These are phyloP conservation scores for Jatropha multifida DNA, from an alignment of 441 rosid genomes.

Conservation along the genomic window DNA sequence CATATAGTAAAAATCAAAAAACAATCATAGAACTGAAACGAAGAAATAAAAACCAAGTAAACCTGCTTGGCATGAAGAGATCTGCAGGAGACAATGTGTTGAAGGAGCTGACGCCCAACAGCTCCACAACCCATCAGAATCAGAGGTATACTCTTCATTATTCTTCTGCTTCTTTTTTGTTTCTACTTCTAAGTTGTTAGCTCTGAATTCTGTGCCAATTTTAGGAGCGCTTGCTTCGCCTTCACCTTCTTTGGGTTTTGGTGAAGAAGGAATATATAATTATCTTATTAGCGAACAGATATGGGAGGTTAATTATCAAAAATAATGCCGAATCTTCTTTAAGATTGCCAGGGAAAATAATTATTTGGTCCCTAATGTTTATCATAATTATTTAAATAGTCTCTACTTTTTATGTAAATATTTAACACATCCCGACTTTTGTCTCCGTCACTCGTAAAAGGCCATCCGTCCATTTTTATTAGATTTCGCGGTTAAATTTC, in stretches of 20 bases:
- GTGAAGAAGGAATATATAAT: neutral
- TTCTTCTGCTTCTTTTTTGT: neutral
- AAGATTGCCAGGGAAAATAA: too few species aligned
- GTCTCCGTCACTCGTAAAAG: too few species aligned
- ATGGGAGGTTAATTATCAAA: too few species aligned
- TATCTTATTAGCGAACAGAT: too few species aligned
- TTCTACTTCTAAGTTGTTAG: neutral
- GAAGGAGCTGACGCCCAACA: conserved; percentile 86
- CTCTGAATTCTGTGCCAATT: neutral
- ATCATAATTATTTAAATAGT: too few species aligned
- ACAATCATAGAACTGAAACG: neutral
- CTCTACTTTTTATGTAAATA: too few species aligned
- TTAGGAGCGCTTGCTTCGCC: neutral
- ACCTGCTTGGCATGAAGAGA: conserved; percentile 77
- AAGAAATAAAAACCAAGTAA: neutral
- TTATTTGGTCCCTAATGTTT: too few species aligned
- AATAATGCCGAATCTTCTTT: too few species aligned
- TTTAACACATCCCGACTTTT: too few species aligned
- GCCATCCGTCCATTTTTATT: too few species aligned
- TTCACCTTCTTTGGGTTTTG: neutral
- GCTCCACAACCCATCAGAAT: conserved; percentile 86
- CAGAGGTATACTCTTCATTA: conserved; percentile 66
- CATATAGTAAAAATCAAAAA: neutral
- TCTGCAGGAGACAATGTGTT: conserved; percentile 81
- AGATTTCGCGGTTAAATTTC: too few species aligned